Conservation (phyloP, 768 basidiomycete species). For the Xanthoconium stramineum region DNA sequence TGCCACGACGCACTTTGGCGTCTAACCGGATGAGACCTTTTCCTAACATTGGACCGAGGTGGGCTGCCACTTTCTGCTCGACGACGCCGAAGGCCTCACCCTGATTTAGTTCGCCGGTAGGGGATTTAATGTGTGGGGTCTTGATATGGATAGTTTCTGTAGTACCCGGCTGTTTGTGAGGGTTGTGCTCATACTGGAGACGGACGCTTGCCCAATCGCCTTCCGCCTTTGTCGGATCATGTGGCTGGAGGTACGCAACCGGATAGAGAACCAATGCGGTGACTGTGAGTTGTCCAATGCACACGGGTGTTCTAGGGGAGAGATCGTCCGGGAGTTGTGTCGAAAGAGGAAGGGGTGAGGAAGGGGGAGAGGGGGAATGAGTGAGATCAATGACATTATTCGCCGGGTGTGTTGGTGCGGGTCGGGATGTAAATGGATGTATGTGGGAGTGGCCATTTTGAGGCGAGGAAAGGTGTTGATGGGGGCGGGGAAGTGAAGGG, state of each 20-base stretch:
- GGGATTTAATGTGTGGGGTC: slow-evolving; percentile 50
- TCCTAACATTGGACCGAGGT: slow-evolving; percentile 79
- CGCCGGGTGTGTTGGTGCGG: slow-evolving; percentile 26
- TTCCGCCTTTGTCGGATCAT: slow-evolving; percentile 40
- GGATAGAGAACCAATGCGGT: slow-evolving; percentile 87
- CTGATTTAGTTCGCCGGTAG: slow-evolving; percentile 49
- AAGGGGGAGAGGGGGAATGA: slow-evolving; percentile 54
- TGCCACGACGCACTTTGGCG: slow-evolving; percentile 66
- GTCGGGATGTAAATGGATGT: slow-evolving; percentile 16
- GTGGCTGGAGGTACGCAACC: slow-evolving; percentile 57
- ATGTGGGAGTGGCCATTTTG: slow-evolving; percentile 26
- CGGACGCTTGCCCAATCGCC: slow-evolving; percentile 68
- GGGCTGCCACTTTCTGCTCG: slow-evolving; percentile 79
- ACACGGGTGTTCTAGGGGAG: slow-evolving; percentile 79
- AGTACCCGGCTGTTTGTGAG: slow-evolving; percentile 44
- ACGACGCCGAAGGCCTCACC: slow-evolving; percentile 80
- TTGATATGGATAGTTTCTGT: slow-evolving; percentile 79
- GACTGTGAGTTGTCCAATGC: slow-evolving; percentile 81
- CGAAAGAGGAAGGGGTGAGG: slow-evolving; percentile 31
- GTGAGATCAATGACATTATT: slow-evolving; percentile 77
- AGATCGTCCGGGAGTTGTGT: slow-evolving; percentile 51
- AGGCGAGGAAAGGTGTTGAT: slow-evolving; percentile 20
- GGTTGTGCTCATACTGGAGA: slow-evolving; percentile 66
- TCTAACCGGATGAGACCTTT: slow-evolving; percentile 81
- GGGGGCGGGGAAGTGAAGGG: slow-evolving; percentile 31